Percentiles rank a stretch among this genome's conserved stretches.
Conservation (phyloP, 768 basidiomycete genomes). For the Boletus sensibilis region DNA sequence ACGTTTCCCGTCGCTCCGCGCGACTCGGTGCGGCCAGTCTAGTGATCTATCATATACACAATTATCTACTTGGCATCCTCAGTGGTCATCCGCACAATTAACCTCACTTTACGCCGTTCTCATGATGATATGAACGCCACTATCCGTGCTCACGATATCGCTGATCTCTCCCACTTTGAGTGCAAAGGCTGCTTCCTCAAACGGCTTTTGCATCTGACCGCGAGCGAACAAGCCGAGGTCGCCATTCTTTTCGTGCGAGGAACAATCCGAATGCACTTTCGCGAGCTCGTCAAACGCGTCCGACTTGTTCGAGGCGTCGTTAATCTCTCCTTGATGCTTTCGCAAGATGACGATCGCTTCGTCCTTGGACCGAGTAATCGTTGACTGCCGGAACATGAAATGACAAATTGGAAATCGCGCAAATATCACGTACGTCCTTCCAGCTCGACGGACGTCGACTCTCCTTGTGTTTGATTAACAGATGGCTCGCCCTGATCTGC, state of each 20-base stretch:
- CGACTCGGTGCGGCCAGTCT: not conserved
- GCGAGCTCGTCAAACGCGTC: conserved; percentile 80
- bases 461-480: conserved; percentile 87
- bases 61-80: not conserved
- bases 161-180: conserved; percentile 76
- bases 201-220: conserved; percentile 96
- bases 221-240: conserved; percentile 86
- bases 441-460: conserved; percentile 80
- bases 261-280: conserved; percentile 78
- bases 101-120: conserved; percentile 60
- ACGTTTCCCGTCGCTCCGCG: too few relatives aligned
- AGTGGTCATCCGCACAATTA: conserved; percentile 22
- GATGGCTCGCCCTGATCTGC: conserved; percentile 90
- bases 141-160: conserved; percentile 83
- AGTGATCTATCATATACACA: conserved; percentile 5
- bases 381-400: conserved; percentile 42
- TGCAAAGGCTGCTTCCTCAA: conserved; percentile 83
- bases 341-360: conserved; percentile 84
- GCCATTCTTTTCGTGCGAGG: conserved; percentile 76
- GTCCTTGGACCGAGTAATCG: conserved; percentile 83
- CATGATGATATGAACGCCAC: conserved; percentile 92
- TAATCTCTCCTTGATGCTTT: conserved; percentile 61
- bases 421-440: conserved; percentile 62
- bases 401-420: not conserved
- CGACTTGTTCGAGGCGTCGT: conserved; percentile 37